phyloP scores from a whole-genome alignment of 768 basidiomycete genomes.

The Boletus reticulatus region DNA sequence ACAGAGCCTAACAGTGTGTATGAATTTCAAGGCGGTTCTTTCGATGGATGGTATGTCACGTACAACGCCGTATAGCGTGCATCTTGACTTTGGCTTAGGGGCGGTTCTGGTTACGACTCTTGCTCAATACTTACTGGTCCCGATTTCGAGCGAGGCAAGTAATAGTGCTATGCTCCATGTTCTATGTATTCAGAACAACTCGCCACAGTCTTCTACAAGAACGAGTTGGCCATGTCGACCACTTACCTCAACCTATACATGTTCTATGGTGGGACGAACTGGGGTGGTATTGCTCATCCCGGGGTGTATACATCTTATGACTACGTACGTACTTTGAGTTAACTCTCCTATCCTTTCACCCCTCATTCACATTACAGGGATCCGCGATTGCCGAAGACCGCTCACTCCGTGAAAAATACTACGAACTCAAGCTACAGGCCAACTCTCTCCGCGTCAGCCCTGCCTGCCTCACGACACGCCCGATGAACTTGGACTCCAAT shows the following conservation, averaged over 20 bases:
- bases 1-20: constrained; percentile 21
- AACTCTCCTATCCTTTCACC: not conserved
- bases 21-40: constrained; percentile 43
- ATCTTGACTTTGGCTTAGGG: constrained; percentile 14
- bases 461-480: constrained; percentile 47
- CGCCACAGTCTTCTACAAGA: constrained; percentile 20
- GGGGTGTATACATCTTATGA: constrained; percentile 63
- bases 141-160: constrained; percentile 23
- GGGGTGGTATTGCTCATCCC: constrained; percentile 55
- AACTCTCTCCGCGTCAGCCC: constrained; percentile 51
- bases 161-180: not conserved
- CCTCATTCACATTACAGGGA: constrained; percentile 32
- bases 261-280: constrained; percentile 64
- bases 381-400: constrained; percentile 51
- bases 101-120: constrained; percentile 21
- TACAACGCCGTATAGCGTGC: constrained; percentile 18
- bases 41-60: constrained; percentile 49
- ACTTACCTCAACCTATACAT: constrained; percentile 46
- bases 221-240: constrained; percentile 17
- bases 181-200: constrained; percentile 3
- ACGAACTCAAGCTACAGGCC: constrained; percentile 51
- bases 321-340: constrained; percentile 35
- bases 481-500: constrained; percentile 39
- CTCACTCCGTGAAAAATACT: constrained; percentile 51
- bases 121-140: constrained; percentile 25